These are phyloP conservation scores for Periconia sp. DNA, from an alignment of 2,329 filamentous ascomycete genomes.

Conservation along the genomic window DNA sequence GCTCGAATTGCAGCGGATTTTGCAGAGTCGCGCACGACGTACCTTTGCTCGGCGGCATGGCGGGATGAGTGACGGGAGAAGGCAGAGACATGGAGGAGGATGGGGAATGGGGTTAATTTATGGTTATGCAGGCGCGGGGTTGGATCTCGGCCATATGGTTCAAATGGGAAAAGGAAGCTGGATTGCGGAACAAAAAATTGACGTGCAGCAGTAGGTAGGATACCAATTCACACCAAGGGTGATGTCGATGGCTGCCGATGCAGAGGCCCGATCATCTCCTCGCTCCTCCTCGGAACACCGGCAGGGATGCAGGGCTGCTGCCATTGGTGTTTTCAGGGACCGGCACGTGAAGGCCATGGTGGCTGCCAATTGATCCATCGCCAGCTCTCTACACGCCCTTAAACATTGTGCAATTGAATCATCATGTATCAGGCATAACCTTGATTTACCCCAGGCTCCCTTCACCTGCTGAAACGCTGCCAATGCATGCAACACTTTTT, in stretches of 20 bases:
- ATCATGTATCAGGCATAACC: too few relatives aligned
- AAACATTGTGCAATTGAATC: not conserved
- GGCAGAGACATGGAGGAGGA: slow-evolving; percentile 37
- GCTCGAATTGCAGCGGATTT: too few relatives aligned
- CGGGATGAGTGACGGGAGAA: slow-evolving; percentile 38
- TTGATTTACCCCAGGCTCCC: too few relatives aligned
- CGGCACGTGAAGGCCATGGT: not conserved
- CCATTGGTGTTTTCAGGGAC: not conserved
- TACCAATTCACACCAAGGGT: not conserved
- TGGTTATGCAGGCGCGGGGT: slow-evolving; percentile 18
- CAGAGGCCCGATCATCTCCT: not conserved
- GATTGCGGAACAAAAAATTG: slow-evolving; percentile 5
- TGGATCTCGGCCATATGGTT: slow-evolving; percentile 9
- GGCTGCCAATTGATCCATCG: not conserved
- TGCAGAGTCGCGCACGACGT: slow-evolving; percentile 4
- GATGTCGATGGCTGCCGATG: not conserved
- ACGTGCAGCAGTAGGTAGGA: slow-evolving; percentile 2
- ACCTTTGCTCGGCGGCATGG: slow-evolving; percentile 43
- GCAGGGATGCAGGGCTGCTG: not conserved
- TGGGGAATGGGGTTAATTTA: slow-evolving; percentile 26
- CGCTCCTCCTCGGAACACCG: not conserved
- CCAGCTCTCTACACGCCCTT: not conserved
- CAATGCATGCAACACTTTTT: not conserved
- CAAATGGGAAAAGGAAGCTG: not conserved
- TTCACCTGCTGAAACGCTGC: not conserved